Conservation (phyloP, 805 yeast genomes). For the Barnettozyma californica region DNA sequence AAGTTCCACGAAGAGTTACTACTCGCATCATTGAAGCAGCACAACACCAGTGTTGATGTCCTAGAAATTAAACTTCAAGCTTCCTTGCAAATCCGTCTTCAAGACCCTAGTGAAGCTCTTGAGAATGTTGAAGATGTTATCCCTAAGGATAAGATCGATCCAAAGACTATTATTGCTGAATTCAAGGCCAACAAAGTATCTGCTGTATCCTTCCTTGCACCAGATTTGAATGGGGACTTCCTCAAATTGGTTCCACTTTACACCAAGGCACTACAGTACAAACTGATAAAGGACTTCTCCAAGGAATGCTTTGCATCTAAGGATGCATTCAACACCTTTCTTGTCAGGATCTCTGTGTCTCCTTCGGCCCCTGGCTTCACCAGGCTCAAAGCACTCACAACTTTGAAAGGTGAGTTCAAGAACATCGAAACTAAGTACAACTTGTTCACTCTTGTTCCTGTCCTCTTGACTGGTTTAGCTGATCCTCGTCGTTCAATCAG, state of each 20-base stretch:
- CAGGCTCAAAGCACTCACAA: conserved; percentile 44
- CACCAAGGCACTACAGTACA: conserved; percentile 36
- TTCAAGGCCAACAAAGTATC: conserved; percentile 16
- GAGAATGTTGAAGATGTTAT: conserved; percentile 16
- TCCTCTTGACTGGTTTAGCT: conserved; percentile 46
- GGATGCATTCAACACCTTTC: conserved; percentile 50
- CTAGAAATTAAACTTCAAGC: conserved; percentile 67
- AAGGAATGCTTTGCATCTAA: conserved; percentile 32
- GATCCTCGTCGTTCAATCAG: conserved; percentile 50
- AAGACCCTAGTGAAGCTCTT: conserved; percentile 26
- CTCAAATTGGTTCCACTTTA: conserved; percentile 36
- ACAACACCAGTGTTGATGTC: conserved; percentile 34
- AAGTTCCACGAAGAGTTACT: conserved; percentile 34
- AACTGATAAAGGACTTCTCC: conserved; percentile 23
- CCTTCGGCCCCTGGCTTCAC: conserved; percentile 54
- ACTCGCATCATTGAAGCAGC: conserved; percentile 31
- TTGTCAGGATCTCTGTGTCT: conserved; percentile 51
- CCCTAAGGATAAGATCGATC: conserved; percentile 10
- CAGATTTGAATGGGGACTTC: conserved; percentile 36
- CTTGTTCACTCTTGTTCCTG: conserved; percentile 54
- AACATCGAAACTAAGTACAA: conserved; percentile 33
- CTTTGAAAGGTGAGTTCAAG: conserved; percentile 31
- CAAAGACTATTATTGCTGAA: conserved; percentile 12
- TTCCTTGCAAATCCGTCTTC: conserved; percentile 37
- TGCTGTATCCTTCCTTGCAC: conserved; percentile 32